Evolutionary conservation across 352 stramenopile genomes (phyloP).

Genomic region (Globisporangium barbulae): DNA sequence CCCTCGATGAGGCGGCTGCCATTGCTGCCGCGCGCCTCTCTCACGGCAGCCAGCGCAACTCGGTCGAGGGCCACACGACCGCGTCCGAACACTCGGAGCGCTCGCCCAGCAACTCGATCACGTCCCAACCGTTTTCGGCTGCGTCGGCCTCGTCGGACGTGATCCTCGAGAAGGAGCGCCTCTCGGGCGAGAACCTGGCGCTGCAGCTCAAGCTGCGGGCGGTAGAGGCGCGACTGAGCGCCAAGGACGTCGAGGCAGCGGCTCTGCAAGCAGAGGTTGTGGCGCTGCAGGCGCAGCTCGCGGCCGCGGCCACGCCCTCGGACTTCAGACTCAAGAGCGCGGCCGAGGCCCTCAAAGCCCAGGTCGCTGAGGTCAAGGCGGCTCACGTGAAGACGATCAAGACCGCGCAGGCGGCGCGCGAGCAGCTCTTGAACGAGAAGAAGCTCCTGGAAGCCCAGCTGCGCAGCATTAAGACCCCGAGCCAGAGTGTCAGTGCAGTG

Average conservation of each 20-base stretch:
- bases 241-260: conserved; percentile 36
- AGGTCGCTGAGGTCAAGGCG: conserved; percentile 21
- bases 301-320: conserved; percentile 27
- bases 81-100: conserved; percentile 13
- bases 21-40: conserved; percentile 5
- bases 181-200: conserved; percentile 35
- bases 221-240: conserved; percentile 19
- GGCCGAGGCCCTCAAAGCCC: conserved; percentile 24
- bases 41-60: conserved; percentile 2
- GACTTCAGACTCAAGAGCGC: conserved; percentile 23
- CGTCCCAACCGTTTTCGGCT: conserved; percentile 1
- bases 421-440: conserved; percentile 2
- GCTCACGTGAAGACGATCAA: conserved; percentile 13
- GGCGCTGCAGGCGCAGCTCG: conserved; percentile 32
- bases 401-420: neutral
- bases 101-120: conserved; percentile 9
- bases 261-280: conserved; percentile 11
- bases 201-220: conserved; percentile 33
- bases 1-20: neutral
- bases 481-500: neutral
- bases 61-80: conserved; percentile 13
- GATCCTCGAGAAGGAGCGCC: conserved; percentile 38
- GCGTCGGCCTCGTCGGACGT: conserved; percentile 29
- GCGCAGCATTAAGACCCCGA: neutral
- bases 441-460: conserved; percentile 6